Evolutionary conservation across 2,329 filamentous ascomycete genomes (phyloP).

Genomic region (Escovopsis weberi): DNA sequence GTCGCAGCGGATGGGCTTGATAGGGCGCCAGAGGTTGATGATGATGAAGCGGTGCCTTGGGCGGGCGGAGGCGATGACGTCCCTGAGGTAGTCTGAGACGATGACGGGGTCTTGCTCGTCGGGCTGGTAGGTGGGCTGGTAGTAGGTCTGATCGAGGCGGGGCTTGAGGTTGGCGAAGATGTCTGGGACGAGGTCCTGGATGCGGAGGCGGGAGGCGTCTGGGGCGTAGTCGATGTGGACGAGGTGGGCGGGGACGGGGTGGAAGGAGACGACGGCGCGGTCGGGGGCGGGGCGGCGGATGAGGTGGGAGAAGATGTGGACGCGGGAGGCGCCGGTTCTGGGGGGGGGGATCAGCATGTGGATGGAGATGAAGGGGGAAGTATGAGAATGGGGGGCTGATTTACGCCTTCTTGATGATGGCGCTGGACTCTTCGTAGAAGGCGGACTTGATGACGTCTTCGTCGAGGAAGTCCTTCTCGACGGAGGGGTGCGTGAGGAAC

Average conservation of each 20-base stretch:
- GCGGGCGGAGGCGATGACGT: too few species aligned
- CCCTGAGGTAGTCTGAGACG: slow-evolving; percentile 28
- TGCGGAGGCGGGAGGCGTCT: slow-evolving; percentile 26
- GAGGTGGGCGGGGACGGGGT: slow-evolving; percentile 25
- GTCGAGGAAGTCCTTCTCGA: slow-evolving; percentile 29
- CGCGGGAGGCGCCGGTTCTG: slow-evolving; percentile 36
- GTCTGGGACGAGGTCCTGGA: slow-evolving; percentile 9
- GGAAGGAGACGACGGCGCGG: slow-evolving; percentile 28
- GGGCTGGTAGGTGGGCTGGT: slow-evolving; percentile 24
- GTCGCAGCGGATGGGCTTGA: slow-evolving; percentile 35
- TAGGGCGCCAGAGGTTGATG: slow-evolving; percentile 40
- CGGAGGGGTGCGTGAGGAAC: slow-evolving; percentile 14
- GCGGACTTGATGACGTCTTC: slow-evolving; percentile 46
- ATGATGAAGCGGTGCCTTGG: slow-evolving; percentile 12
- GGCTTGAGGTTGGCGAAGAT: too few species aligned
- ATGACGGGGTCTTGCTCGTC: slow-evolving; percentile 20
- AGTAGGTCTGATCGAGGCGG: slow-evolving; percentile 1
- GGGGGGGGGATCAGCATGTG: neutral
- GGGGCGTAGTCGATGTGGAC: slow-evolving; percentile 46
- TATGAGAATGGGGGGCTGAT: slow-evolving; percentile 5
- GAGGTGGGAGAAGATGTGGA: slow-evolving; percentile 50
- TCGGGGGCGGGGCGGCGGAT: slow-evolving; percentile 25
- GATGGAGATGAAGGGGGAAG: neutral
- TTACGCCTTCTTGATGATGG: slow-evolving; percentile 45
- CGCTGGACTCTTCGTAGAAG: slow-evolving; percentile 62